Conservation (phyloP, 2,329 filamentous ascomycete genomes). For the Shiraia bambusicola region DNA sequence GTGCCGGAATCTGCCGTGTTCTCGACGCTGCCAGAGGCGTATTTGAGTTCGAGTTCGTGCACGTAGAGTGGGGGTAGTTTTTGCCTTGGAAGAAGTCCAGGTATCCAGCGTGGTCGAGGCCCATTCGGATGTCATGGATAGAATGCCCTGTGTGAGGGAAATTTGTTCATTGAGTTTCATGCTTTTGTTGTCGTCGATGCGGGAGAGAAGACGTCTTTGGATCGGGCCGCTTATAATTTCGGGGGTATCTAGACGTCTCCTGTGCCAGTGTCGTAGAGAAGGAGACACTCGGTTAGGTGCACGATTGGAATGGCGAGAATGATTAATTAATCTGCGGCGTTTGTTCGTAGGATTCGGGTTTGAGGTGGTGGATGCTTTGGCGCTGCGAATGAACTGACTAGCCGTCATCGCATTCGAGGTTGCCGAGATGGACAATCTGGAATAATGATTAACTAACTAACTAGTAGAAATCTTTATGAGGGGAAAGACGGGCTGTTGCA, state of each 20-base stretch:
- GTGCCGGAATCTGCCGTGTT: slow-evolving; percentile 38
- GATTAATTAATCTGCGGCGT: slow-evolving; percentile 33
- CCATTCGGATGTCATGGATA: slow-evolving; percentile 41
- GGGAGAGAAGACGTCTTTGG: slow-evolving; percentile 38
- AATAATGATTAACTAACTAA: neutral
- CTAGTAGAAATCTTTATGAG: too few relatives aligned
- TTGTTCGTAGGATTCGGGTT: slow-evolving; percentile 25
- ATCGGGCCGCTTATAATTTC: slow-evolving; percentile 30
- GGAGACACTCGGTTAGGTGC: slow-evolving; percentile 40
- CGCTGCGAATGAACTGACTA: slow-evolving; percentile 40
- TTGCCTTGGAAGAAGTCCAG: slow-evolving; percentile 39
- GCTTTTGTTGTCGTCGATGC: slow-evolving; percentile 25
- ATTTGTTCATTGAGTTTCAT: slow-evolving; percentile 29
- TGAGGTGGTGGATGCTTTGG: slow-evolving; percentile 29
- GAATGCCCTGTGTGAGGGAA: slow-evolving; percentile 34
- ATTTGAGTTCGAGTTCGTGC: slow-evolving; percentile 42
- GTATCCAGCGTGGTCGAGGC: slow-evolving; percentile 42
- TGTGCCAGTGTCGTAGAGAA: slow-evolving; percentile 41
- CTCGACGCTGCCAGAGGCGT: slow-evolving; percentile 42
- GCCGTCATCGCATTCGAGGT: slow-evolving; percentile 41
- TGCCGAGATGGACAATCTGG: slow-evolving; percentile 38
- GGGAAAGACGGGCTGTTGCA: neutral
- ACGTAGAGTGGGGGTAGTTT: slow-evolving; percentile 40
- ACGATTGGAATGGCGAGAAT: slow-evolving; percentile 32
- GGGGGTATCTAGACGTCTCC: slow-evolving; percentile 37